These are phyloP conservation scores for Cytospora leucostoma DNA, from an alignment of 2,329 filamentous ascomycete species.

Conservation along the genomic window DNA sequence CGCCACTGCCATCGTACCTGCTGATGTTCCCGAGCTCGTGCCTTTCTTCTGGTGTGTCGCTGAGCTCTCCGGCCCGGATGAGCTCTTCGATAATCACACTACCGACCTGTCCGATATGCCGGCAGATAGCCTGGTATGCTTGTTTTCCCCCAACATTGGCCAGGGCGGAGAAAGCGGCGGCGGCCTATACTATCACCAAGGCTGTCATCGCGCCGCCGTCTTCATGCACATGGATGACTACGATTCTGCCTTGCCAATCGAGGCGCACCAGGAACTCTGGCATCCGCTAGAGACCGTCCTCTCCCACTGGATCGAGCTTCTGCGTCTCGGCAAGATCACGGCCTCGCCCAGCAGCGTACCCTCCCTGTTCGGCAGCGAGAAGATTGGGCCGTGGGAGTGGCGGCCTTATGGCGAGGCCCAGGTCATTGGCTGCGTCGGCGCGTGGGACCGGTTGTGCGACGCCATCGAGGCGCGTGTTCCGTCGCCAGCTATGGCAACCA, in stretches of 20 bases:
- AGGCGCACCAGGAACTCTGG: slow-evolving; percentile 24
- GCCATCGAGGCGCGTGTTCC: slow-evolving; percentile 17
- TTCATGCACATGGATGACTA: slow-evolving; percentile 16
- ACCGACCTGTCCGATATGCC: background rate
- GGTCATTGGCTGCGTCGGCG: slow-evolving; percentile 26
- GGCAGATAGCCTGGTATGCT: background rate
- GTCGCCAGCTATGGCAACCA: background rate
- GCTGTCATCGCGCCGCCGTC: background rate
- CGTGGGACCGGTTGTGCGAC: slow-evolving; percentile 24
- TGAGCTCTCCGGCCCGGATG: background rate
- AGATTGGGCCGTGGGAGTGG: slow-evolving; percentile 2
- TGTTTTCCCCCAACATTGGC: slow-evolving; percentile 2
- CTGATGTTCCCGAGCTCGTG: background rate
- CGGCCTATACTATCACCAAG: slow-evolving; percentile 10
- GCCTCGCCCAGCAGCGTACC: background rate
- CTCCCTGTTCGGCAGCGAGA: no score
- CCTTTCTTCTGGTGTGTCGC: background rate
- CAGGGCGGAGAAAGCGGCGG: background rate
- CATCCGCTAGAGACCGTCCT: slow-evolving; percentile 23
- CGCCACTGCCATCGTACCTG: no score
- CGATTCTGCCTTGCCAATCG: slow-evolving; percentile 26
- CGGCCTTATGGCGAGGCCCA: background rate
- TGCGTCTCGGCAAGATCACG: slow-evolving; percentile 27
- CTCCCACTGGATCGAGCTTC: slow-evolving; percentile 29
- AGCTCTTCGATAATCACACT: background rate